Evolutionary conservation across 495 filamentous ascomycete genomes (phyloP), one percentile per base, ranked within the genome.

Genomic region (Viridothelium virens): DNA sequence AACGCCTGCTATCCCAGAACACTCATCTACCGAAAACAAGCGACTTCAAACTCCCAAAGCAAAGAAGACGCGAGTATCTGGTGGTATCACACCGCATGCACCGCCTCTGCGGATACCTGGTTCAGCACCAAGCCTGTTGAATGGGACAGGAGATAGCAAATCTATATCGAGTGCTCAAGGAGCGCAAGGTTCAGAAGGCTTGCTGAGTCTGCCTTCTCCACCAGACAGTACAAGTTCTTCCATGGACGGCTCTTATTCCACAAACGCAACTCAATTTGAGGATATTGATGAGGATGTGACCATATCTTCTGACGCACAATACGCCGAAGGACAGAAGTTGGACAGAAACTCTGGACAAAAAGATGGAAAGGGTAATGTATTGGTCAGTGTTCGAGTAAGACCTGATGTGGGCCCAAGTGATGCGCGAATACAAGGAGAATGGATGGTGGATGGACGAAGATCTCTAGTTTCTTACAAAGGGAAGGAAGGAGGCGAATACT

Each of bases 381-480:
- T 97, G 67, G 92, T 98, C 67, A 97, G 94, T 72, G 92, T 98
- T 61, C 84, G 94, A 67, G 91, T 97, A 56, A 84, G 95, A 61
- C 94, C 94, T 14, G 92, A 97, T 79, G 81, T 84, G 16, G 82
- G 77, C 16, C 78, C 79, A 5, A 83, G 79, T 33, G 89, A 88
- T 56, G 79, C 80, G n/a, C 83, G 84, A 63, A 74, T 84, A 5
- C 89, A 91, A 53, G 83, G 85, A n/a, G 93, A 97, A 72, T 98
- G 94, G 93, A 82, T 90, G 76, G 86, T 97, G 3, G 93, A 97
- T 75, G 86, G 87, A n/a, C 85, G 91, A 69, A 85, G 85, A 69
- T 88, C 90, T 39, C 75, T 96, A 38, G 86, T 98, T 63, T 82
- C 89, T 1, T 96, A 92, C 73, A 83, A 84, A 62, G 95, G 95